Evolutionary conservation across 2,329 filamentous ascomycete genomes (phyloP).

Genomic region (Arthroderma uncinatum): DNA sequence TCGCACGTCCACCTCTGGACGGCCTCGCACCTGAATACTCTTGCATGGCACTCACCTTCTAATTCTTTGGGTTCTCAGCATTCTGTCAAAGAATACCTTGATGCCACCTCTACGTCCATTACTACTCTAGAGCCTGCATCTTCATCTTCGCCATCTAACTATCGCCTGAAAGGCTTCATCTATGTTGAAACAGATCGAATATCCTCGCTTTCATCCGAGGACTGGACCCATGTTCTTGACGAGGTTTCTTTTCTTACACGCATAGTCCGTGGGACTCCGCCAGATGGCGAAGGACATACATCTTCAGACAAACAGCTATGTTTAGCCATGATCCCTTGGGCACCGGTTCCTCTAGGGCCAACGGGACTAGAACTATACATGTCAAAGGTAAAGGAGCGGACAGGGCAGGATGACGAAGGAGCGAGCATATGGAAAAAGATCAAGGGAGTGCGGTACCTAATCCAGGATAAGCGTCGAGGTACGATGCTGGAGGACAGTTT

Average conservation of each 20-base stretch:
- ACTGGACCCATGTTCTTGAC: conserved; percentile 55
- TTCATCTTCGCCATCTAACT: conserved; percentile 12
- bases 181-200: conserved; percentile 74
- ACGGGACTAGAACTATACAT: conserved; percentile 56
- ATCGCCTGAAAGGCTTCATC: conserved; percentile 57
- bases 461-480: conserved; percentile 63
- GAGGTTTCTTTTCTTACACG: conserved; percentile 61
- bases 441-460: conserved; percentile 68
- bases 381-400: conserved; percentile 42
- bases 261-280: conserved; percentile 51
- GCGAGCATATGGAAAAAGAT: conserved; percentile 56
- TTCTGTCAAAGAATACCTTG: conserved; percentile 53
- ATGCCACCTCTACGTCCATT: conserved; percentile 30
- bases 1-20: conserved; percentile 88
- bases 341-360: conserved; percentile 60
- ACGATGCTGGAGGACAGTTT: conserved; percentile 54
- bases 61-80: conserved; percentile 53
- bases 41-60: conserved; percentile 57
- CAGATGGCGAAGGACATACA: conserved; percentile 48
- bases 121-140: conserved; percentile 17
- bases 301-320: conserved; percentile 45
- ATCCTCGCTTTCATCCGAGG: conserved; percentile 44
- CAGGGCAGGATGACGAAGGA: conserved; percentile 31
- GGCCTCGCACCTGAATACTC: conserved; percentile 50
- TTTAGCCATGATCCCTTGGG: conserved; percentile 69